Evolutionary conservation across 176 grass and related monocot species (phyloP).

Genomic region (Carex parvula): DNA sequence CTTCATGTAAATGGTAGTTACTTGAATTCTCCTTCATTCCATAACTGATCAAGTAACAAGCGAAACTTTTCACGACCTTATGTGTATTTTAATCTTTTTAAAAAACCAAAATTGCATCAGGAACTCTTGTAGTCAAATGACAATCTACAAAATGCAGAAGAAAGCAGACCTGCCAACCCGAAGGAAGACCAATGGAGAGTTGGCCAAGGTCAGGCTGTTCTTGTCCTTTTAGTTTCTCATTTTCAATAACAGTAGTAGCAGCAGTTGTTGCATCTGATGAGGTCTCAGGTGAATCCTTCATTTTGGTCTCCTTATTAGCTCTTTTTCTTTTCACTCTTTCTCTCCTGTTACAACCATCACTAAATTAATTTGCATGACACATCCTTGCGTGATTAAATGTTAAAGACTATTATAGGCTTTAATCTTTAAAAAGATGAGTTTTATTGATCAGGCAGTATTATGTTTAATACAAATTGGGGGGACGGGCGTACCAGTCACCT

Average conservation of each 20-base stretch:
- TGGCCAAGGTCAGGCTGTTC: conserved; percentile 49
- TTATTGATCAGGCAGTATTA: neutral
- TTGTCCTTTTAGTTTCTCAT: conserved; percentile 30
- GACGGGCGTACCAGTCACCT: conserved; percentile 66
- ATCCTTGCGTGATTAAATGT: neutral
- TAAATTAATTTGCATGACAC: neutral
- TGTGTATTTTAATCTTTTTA: neutral
- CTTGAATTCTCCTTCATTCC: neutral
- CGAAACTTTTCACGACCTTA: neutral
- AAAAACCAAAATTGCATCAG: neutral
- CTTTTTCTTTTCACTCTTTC: conserved; percentile 80
- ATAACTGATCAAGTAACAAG: neutral
- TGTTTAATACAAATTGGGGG: neutral
- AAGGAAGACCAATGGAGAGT: conserved; percentile 81
- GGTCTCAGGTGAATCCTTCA: neutral
- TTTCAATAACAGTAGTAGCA: neutral
- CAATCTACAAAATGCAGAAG: neutral
- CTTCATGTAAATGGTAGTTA: neutral
- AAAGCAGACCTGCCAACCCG: conserved; percentile 70
- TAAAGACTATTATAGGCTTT: neutral
- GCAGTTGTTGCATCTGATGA: neutral
- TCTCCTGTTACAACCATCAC: conserved; percentile 42
- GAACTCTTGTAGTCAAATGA: neutral
- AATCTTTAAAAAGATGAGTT: neutral
- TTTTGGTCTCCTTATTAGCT: conserved; percentile 37